Evolutionary conservation across 345 rosid species (phyloP).

Genomic region (Lenwebbia sp.): DNA sequence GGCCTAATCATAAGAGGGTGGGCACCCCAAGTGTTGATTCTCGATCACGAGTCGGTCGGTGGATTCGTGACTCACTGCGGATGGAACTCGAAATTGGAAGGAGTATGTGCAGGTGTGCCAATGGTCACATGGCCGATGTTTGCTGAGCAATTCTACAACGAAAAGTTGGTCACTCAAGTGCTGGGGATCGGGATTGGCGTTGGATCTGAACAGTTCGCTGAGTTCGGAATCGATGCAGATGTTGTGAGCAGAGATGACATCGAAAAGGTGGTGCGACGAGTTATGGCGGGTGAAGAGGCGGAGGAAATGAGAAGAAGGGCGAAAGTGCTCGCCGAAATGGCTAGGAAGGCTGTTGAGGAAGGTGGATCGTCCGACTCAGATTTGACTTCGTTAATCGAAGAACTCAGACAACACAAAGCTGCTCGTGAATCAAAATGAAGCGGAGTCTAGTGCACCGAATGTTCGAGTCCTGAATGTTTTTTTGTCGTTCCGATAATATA

Average conservation of each 20-base stretch:
- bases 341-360: constrained; percentile 15
- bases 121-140: constrained; percentile 13
- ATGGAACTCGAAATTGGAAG: constrained; percentile 19
- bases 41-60: constrained; percentile 8
- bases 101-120: constrained; percentile 12
- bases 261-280: not conserved
- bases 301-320: not conserved
- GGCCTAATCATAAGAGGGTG: constrained; percentile 5
- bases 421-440: not conserved
- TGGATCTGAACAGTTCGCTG: not conserved
- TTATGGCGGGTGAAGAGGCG: not conserved
- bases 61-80: constrained; percentile 22
- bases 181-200: not conserved
- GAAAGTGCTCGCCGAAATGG: constrained; percentile 2
- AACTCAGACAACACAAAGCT: not conserved
- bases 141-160: constrained; percentile 6
- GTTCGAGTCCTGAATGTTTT: not conserved
- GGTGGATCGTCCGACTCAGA: constrained; percentile 19
- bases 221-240: not conserved
- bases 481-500: not conserved
- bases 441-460: not conserved
- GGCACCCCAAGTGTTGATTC: constrained; percentile 18
- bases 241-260: not conserved
- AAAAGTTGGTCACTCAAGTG: not conserved
- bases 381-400: not conserved